These are phyloP conservation scores for Pythium aristosporum DNA, from an alignment of 352 stramenopile genomes.

Conservation along the genomic window DNA sequence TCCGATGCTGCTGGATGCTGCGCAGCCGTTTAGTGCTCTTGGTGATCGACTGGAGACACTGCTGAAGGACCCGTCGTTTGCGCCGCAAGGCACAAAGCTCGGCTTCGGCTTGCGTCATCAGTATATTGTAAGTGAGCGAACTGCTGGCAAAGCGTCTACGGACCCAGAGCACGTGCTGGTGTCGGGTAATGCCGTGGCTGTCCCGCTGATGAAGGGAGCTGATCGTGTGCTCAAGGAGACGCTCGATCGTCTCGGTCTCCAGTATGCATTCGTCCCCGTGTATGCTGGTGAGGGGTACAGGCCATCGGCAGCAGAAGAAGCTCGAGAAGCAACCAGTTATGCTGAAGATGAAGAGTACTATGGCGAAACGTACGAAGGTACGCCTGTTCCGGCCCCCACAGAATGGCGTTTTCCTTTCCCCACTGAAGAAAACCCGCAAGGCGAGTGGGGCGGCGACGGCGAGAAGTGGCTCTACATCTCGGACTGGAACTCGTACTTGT, in stretches of 20 bases:
- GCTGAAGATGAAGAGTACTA: not conserved
- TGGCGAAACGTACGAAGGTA: too few species aligned
- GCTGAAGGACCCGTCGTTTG: constrained; percentile 6
- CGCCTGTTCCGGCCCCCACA: not conserved
- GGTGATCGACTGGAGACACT: not conserved
- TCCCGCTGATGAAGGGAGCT: constrained; percentile 19
- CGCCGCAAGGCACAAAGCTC: constrained; percentile 8
- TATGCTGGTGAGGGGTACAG: constrained; percentile 5
- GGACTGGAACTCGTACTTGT: constrained; percentile 4
- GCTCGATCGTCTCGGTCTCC: constrained; percentile 13
- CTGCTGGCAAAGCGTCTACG: not conserved
- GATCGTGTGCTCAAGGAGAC: constrained; percentile 14
- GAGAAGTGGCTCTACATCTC: not conserved
- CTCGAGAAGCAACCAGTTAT: not conserved
- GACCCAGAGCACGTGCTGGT: not conserved
- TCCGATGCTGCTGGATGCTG: not conserved
- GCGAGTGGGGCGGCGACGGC: constrained; percentile 5
- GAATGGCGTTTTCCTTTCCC: constrained; percentile 1
- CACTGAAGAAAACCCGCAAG: not conserved
- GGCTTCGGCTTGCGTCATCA: constrained; percentile 8
- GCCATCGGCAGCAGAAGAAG: not conserved
- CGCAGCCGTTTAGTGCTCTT: not conserved
- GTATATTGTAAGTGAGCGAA: not conserved
- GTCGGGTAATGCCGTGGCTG: not conserved
- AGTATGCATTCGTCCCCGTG: constrained; percentile 21